Evolutionary conservation across 768 basidiomycete genomes (phyloP).

Genomic region (Kwoniella pini): DNA sequence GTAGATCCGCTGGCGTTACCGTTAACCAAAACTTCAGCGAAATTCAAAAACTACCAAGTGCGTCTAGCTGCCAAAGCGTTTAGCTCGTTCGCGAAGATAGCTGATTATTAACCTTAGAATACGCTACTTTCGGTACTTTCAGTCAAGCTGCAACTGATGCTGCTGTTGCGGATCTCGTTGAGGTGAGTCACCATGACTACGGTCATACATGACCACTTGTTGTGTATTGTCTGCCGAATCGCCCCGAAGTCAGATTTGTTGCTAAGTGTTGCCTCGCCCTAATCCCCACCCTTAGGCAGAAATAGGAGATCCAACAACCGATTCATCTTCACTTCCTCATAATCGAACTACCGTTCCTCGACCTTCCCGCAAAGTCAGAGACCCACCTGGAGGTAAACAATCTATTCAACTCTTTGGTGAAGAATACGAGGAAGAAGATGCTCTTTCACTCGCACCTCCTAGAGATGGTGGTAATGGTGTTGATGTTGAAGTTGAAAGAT

Average conservation of each 20-base stretch:
- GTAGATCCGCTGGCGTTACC: constrained; percentile 33
- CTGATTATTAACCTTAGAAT: constrained; percentile 33
- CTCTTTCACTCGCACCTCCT: constrained; percentile 51
- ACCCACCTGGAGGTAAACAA: constrained; percentile 51
- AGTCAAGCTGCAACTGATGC: constrained; percentile 51
- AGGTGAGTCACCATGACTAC: constrained; percentile 30
- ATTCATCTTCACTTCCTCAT: constrained; percentile 26
- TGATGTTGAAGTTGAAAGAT: constrained; percentile 42
- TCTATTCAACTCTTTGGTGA: constrained; percentile 40
- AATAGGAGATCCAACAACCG: constrained; percentile 50
- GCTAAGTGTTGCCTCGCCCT: too few relatives aligned
- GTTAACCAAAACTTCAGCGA: constrained; percentile 53
- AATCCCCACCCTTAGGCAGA: constrained; percentile 39
- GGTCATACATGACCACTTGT: background rate
- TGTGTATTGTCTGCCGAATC: too few relatives aligned
- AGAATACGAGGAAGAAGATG: constrained; percentile 53
- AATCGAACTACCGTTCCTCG: constrained; percentile 42
- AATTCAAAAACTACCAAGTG: constrained; percentile 53
- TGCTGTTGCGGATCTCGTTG: constrained; percentile 53
- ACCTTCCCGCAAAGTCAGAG: constrained; percentile 50
- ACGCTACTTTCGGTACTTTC: constrained; percentile 53
- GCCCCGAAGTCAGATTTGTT: too few relatives aligned
- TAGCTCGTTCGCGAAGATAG: background rate
- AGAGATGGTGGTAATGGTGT: constrained; percentile 45
- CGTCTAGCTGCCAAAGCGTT: constrained; percentile 4